Conservation (phyloP, 2,329 filamentous ascomycete genomes). For the Beauveria sp. region DNA sequence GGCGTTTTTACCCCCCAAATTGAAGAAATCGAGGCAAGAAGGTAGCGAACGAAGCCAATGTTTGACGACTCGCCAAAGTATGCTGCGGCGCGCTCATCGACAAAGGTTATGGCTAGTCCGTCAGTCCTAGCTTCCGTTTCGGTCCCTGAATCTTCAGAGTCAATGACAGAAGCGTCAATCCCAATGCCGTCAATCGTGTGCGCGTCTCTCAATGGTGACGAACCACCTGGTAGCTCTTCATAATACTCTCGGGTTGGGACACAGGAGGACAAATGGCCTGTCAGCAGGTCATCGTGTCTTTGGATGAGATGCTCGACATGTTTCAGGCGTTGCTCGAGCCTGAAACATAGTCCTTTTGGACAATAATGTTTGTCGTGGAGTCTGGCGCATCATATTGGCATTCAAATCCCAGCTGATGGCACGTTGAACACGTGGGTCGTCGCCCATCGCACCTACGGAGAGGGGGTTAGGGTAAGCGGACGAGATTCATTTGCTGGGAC, state of each 20-base stretch:
- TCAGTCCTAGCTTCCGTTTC: constrained; percentile 16
- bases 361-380: constrained; percentile 14
- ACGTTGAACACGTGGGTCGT: constrained; percentile 17
- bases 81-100: constrained; percentile 15
- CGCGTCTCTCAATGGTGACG: background rate
- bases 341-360: constrained; percentile 12
- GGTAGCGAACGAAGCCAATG: constrained; percentile 17
- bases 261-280: constrained; percentile 1
- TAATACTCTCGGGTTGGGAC: background rate
- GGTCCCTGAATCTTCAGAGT: constrained; percentile 14
- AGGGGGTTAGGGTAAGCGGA: background rate
- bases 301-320: constrained; percentile 15
- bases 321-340: constrained; percentile 15
- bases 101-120: constrained; percentile 18
- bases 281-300: constrained; percentile 12
- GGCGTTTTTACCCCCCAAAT: constrained; percentile 3
- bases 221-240: background rate
- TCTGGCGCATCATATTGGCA: constrained; percentile 17
- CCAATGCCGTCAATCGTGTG: background rate
- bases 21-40: constrained; percentile 14
- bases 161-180: constrained; percentile 9
- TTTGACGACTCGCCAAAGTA: constrained; percentile 20
- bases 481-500: background rate
- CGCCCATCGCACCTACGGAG: constrained; percentile 17
- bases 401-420: constrained; percentile 14